Evolutionary conservation across 1,284 basidiomycete species (phyloP), one percentile per base, ranked within the genome.

Genomic region (Coniferiporia sulphurascens): DNA sequence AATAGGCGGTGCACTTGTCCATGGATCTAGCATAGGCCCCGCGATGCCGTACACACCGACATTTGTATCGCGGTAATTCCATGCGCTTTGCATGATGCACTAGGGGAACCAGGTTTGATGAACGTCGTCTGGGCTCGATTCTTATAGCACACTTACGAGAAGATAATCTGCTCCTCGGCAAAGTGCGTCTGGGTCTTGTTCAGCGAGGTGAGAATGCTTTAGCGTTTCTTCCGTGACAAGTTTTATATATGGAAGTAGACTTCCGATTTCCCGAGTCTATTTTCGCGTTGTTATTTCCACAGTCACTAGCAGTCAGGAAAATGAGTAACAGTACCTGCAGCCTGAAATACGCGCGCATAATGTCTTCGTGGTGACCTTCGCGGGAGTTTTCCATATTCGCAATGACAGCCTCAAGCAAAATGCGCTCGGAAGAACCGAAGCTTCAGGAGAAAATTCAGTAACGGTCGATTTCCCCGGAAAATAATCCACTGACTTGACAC

Each of bases 301-400:
- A 15, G 27, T 19, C 12, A 9, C 43, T 41, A 44, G 19, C n/a
- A 54, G 10, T 27, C 8, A 36, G 13, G 48, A 34, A 21, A 10
- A n/a, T 32, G 21, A 44, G 19, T 41, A n/a, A 41, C 41, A 72
- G 56, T 38, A 93, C 83, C 62, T 86, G 80, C 27, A 80, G 75
- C 48, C 90, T 81, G 81, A 98, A 97, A 75, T 98, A 98, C 7
- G 84, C 77, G 34, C 95, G 83, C 62, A 94, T 83, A 27, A 86
- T 74, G 68, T 97, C 95, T 67, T 92, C 88, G 62, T 83, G 84
- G 46, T 80, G 72, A 1, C 72, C 76, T 63, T 85, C 79, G n/a
- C 73, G 76, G 15, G 78, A 71, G 49, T 79, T 77, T 35, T 74
- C 72, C 83, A 91, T 87, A 65, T 84, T 90, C 8, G 73, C 71